These are phyloP conservation scores for Diaporthe aspalathi DNA, from an alignment of 2,329 filamentous ascomycete genomes.

Conservation along the genomic window DNA sequence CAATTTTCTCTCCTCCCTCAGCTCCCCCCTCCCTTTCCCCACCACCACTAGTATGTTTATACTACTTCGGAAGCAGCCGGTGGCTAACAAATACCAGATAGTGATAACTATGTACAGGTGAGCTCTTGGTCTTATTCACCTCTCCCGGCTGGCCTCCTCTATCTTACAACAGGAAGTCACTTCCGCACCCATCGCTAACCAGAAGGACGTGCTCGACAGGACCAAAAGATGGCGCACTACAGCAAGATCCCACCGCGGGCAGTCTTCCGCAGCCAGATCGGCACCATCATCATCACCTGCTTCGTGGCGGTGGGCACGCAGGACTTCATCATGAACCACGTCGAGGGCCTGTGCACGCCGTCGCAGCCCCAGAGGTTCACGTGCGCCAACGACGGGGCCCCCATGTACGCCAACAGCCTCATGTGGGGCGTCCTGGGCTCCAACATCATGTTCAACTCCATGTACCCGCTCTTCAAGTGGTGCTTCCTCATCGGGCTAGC, in stretches of 20 bases:
- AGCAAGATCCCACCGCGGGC: conserved; percentile 55
- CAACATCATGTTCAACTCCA: conserved; percentile 53
- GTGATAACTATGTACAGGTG: conserved; percentile 49
- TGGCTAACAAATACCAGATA: conserved; percentile 22
- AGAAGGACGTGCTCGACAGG: conserved; percentile 43
- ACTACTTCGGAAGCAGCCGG: no score
- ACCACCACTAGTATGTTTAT: no score
- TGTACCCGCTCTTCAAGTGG: conserved; percentile 58
- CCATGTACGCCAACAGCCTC: conserved; percentile 48
- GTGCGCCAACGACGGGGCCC: conserved; percentile 42
- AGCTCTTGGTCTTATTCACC: background rate
- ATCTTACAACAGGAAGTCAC: background rate
- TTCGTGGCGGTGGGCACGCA: conserved; percentile 55
- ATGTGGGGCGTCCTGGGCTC: conserved; percentile 53
- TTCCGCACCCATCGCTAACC: background rate
- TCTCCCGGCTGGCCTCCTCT: background rate
- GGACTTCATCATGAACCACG: conserved; percentile 55
- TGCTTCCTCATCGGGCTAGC: conserved; percentile 56
- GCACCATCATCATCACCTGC: conserved; percentile 55
- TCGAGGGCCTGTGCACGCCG: conserved; percentile 48
- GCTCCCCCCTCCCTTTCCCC: no score
- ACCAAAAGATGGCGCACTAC: conserved; percentile 57
- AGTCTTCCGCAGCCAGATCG: conserved; percentile 56
- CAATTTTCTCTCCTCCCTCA: no score
- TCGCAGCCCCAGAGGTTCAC: conserved; percentile 44